Evolutionary conservation across 352 stramenopile species (phyloP), one percentile per base, ranked within the genome.

Genomic region (Globisporangium recalcitrans): DNA sequence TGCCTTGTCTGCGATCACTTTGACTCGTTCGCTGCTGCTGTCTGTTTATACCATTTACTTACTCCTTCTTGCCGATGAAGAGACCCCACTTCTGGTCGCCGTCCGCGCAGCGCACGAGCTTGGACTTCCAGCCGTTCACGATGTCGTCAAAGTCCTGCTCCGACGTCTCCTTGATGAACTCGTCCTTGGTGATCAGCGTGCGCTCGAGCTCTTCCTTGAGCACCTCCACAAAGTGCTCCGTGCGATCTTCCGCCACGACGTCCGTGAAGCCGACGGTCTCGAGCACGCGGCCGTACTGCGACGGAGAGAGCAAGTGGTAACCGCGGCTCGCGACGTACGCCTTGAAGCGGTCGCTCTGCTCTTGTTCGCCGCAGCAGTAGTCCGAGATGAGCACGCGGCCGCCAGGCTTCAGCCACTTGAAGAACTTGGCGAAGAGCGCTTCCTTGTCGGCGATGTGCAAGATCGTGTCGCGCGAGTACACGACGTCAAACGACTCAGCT

Each of bases 11-110:
- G 29, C 27, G 51, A 13, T n/a, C 21, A 52, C 54, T 52, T 29
- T 51, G 42, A 48, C 32, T 34, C 13, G 57, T 10, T 56, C n/a
- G 44, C 44, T 44, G n/a, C 16, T 21, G 38, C 38, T 21, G 14
- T 46, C 6, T 46, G 16, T 22, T 46, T 46, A 46, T 46, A 46
- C 38, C 13, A 47, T 16, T 26, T 13, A 11, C 31, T 71, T 69
- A 82, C 38, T 74, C 38, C 64, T 90, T 90, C 46, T 80, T 63
- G 46, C 67, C 81, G 65, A 82, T 79, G 47, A 90, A 89, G 59
- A 90, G 65, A n/a, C 81, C 81, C 81, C 81, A 90, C 64, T 88
- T 88, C 68, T 90, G 81, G 36, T 90, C 79, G 14, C 81, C 81
- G 1, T 90, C 81, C 1, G 60, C 77, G 16, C 79, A 89, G 36